phyloP scores from a whole-genome alignment of 106 monocot genomes.

The Agapanthus africanus region DNA sequence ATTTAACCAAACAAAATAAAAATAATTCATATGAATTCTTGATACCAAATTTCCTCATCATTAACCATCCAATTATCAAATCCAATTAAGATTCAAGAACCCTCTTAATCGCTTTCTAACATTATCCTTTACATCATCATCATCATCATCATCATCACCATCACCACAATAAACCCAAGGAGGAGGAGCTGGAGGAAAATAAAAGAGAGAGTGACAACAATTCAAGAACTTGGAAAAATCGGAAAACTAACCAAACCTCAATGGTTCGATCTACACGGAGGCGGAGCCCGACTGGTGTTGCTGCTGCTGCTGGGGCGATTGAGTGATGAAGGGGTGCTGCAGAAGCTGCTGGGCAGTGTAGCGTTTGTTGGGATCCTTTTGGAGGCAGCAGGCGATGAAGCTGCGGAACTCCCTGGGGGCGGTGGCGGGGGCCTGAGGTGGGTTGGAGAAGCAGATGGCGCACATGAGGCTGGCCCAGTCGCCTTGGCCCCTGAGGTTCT shows the following conservation, averaged over 20 bases:
- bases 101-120: too few relatives aligned
- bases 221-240: too few relatives aligned
- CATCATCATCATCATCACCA: neutral
- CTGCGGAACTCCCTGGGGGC: constrained; percentile 60
- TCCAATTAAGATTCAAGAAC: too few relatives aligned
- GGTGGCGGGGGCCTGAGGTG: constrained; percentile 53
- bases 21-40: too few relatives aligned
- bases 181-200: too few relatives aligned
- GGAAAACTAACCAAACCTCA: too few relatives aligned
- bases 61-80: too few relatives aligned
- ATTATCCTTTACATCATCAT: too few relatives aligned
- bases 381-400: constrained; percentile 66
- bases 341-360: constrained; percentile 50
- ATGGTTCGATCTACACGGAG: neutral
- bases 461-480: constrained; percentile 91
- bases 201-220: too few relatives aligned
- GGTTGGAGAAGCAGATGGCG: constrained; percentile 71
- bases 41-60: too few relatives aligned
- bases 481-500: constrained; percentile 61
- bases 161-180: too few relatives aligned
- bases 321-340: constrained; percentile 70
- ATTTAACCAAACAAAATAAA: too few relatives aligned
- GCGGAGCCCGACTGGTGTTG: neutral
- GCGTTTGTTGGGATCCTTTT: constrained; percentile 54
- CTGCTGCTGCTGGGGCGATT: neutral